A percentile compares a stretch with the other conserved stretches of the same genome.
These are phyloP conservation scores for Cladosporium sphaerospermum DNA, from an alignment of 2,329 filamentous ascomycete species.

Conservation along the genomic window DNA sequence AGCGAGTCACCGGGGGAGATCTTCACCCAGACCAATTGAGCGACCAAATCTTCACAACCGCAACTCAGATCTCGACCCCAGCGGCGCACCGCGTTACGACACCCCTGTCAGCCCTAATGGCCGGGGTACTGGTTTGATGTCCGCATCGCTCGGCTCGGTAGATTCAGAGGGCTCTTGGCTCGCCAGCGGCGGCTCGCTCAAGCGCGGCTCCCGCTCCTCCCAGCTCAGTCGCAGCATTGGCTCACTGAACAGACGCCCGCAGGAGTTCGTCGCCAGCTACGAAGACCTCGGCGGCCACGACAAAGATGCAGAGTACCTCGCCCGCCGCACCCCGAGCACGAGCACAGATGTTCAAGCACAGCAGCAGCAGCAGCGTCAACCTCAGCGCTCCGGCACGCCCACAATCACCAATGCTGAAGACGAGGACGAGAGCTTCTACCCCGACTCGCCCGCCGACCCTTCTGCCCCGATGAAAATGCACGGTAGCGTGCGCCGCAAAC, in stretches of 20 bases:
- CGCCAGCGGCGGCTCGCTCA: slow-evolving; percentile 59
- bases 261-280: slow-evolving; percentile 54
- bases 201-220: slow-evolving; percentile 41
- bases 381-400: background rate
- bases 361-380: background rate
- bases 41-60: slow-evolving; percentile 1
- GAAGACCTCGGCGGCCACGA: slow-evolving; percentile 52
- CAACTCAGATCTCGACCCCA: slow-evolving; percentile 6
- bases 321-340: slow-evolving; percentile 3
- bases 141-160: slow-evolving; percentile 85
- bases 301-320: slow-evolving; percentile 70
- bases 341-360: background rate
- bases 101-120: slow-evolving; percentile 30
- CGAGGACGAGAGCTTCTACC: slow-evolving; percentile 29
- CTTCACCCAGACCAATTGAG: slow-evolving; percentile 3
- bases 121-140: slow-evolving; percentile 41
- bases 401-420: slow-evolving; percentile 27
- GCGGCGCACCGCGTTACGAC: slow-evolving; percentile 31
- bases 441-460: slow-evolving; percentile 10
- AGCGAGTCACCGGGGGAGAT: background rate
- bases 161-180: slow-evolving; percentile 97
- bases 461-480: slow-evolving; percentile 31
- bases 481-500: slow-evolving; percentile 48
- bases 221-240: slow-evolving; percentile 42
- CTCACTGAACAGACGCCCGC: slow-evolving; percentile 38